Evolutionary conservation across 2,329 filamentous ascomycete species (phyloP).

Genomic region (Tolypocladium tropicale): DNA sequence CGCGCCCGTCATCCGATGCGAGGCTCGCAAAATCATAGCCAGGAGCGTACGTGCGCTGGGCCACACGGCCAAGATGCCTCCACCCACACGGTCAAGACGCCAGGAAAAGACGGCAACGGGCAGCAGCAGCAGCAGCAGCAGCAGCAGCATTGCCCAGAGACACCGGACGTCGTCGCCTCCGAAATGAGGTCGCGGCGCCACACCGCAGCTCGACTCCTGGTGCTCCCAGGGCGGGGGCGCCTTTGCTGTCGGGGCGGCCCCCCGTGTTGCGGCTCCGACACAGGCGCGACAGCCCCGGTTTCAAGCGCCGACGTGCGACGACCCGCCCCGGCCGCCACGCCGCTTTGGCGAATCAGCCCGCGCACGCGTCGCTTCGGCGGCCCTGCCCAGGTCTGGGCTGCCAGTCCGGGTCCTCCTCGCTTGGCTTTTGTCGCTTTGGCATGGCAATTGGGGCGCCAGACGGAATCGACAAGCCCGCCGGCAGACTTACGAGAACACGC

Average conservation of each 20-base stretch:
- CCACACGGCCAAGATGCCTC: no score
- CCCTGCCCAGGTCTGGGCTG: not conserved
- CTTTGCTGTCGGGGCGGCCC: constrained; percentile 12
- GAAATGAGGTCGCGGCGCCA: constrained; percentile 4
- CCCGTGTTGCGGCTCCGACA: constrained; percentile 18
- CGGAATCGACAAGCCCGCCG: not conserved
- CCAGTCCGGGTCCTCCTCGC: not conserved
- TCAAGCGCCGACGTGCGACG: constrained; percentile 10
- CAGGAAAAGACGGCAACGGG: no score
- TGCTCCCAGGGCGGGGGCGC: not conserved
- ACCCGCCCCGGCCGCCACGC: not conserved
- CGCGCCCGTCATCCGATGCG: not conserved
- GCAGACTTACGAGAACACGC: no score
- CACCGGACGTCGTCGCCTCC: not conserved
- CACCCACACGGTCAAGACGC: no score
- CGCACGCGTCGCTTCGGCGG: not conserved
- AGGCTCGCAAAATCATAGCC: no score
- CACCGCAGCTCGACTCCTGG: not conserved
- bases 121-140: not conserved
- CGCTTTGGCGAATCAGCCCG: not conserved
- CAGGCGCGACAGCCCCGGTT: constrained; percentile 20
- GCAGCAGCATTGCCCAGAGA: not conserved
- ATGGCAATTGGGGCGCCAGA: not conserved
- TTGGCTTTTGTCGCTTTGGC: not conserved
- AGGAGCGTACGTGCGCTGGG: no score